Conservation (phyloP, 1,284 basidiomycete genomes). For the Ganoderma meredithae region DNA sequence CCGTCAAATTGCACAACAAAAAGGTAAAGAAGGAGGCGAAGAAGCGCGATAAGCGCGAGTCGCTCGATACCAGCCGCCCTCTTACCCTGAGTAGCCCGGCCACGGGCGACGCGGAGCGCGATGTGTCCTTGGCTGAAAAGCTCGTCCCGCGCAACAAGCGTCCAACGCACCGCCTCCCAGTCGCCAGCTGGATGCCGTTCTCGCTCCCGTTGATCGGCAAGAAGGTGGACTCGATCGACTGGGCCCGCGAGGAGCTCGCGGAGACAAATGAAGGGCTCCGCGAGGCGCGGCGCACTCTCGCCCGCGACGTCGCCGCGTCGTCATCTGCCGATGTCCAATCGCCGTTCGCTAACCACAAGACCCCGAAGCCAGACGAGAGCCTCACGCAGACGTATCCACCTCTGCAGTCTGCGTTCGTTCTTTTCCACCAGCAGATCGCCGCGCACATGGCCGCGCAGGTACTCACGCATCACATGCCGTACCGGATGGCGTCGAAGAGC, state of each 20-base stretch:
- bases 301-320: constrained; percentile 39
- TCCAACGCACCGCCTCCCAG: constrained; percentile 81
- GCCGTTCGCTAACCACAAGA: constrained; percentile 35
- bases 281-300: constrained; percentile 51
- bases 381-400: constrained; percentile 66
- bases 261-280: constrained; percentile 59
- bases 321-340: constrained; percentile 33
- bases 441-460: constrained; percentile 86
- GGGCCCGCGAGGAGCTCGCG: constrained; percentile 80
- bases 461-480: constrained; percentile 81
- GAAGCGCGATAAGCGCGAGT: constrained; percentile 43
- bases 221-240: constrained; percentile 93
- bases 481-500: constrained; percentile 74
- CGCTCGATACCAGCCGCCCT: constrained; percentile 42
- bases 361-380: constrained; percentile 30
- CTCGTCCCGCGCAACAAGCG: constrained; percentile 75
- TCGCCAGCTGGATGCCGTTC: constrained; percentile 60
- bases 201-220: constrained; percentile 72
- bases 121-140: constrained; percentile 54
- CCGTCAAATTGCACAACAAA: constrained; percentile 69
- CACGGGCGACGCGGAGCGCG: constrained; percentile 54
- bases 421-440: constrained; percentile 93
- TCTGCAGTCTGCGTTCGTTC: constrained; percentile 88
- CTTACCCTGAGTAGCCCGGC: constrained; percentile 49
- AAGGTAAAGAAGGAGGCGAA: constrained; percentile 50